A percentile compares a stretch with the other conserved stretches of the same genome.
Evolutionary conservation across 2,329 filamentous ascomycete genomes (phyloP).

Genomic region (Kalmusia sp.): DNA sequence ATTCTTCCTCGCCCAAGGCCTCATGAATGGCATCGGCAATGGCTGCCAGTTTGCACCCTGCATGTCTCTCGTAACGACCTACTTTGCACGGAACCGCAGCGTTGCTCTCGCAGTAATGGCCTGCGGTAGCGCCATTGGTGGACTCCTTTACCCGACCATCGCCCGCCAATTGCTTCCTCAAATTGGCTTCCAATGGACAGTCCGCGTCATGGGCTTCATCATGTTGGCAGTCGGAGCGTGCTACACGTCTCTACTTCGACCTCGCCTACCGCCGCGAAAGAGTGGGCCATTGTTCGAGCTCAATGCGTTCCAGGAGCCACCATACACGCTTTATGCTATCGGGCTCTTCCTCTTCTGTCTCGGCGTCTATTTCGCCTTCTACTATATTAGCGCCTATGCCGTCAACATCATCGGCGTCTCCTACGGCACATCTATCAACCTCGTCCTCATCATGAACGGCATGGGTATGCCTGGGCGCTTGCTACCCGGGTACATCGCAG

Average conservation of each 20-base stretch:
- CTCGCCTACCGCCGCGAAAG: conserved; percentile 52
- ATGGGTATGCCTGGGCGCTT: conserved; percentile 64
- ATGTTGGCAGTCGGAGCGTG: conserved; percentile 54
- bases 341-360: conserved; percentile 42
- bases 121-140: conserved; percentile 67
- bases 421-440: conserved; percentile 58
- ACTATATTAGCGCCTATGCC: conserved; percentile 53
- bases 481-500: conserved; percentile 61
- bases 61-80: conserved; percentile 53
- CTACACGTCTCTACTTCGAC: conserved; percentile 47
- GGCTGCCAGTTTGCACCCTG: conserved; percentile 44
- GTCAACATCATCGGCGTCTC: conserved; percentile 56
- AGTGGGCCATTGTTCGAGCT: conserved; percentile 52
- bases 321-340: conserved; percentile 48
- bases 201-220: conserved; percentile 68
- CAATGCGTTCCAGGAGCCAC: conserved; percentile 49
- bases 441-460: conserved; percentile 65
- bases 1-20: conserved; percentile 47
- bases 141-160: conserved; percentile 67
- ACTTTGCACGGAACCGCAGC: conserved; percentile 64
- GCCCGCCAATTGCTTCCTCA: conserved; percentile 62
- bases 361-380: conserved; percentile 54
- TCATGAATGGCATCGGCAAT: conserved; percentile 41
- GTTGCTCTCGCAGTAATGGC: conserved; percentile 68
- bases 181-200: conserved; percentile 70